Evolutionary conservation across 2,329 filamentous ascomycete genomes (phyloP).

Genomic region (Fusarium miscanthi): DNA sequence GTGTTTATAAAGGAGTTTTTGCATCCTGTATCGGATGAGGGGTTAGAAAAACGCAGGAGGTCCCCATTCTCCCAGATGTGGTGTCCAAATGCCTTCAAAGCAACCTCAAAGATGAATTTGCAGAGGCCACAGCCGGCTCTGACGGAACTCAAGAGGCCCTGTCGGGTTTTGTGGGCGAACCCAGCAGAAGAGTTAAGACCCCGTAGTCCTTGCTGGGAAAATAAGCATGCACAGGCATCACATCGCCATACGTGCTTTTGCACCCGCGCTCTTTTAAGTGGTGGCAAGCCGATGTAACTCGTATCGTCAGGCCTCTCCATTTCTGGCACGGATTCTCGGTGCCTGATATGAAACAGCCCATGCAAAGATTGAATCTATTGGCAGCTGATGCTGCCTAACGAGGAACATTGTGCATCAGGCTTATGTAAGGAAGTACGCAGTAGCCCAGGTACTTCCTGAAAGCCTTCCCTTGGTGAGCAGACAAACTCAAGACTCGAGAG

Average conservation of each 20-base stretch:
- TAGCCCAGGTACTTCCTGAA: no score
- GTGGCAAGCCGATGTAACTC: accelerated
- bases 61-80: neutral
- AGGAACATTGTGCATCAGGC: neutral
- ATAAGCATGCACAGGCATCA: neutral
- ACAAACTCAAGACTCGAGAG: no score
- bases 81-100: accelerated
- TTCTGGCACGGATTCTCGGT: accelerated
- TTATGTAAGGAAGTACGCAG: no score
- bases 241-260: accelerated
- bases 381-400: neutral
- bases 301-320: accelerated
- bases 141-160: accelerated
- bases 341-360: neutral
- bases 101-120: accelerated
- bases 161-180: accelerated
- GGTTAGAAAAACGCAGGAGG: accelerated
- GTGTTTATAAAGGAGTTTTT: accelerated
- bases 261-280: neutral
- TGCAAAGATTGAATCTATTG: accelerated
- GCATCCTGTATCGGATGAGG: accelerated
- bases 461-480: no score
- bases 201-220: accelerated
- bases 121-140: neutral
- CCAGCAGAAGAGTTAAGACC: neutral